phyloP scores from a whole-genome alignment of 805 yeast species.

The Wickerhamomyces alni region DNA sequence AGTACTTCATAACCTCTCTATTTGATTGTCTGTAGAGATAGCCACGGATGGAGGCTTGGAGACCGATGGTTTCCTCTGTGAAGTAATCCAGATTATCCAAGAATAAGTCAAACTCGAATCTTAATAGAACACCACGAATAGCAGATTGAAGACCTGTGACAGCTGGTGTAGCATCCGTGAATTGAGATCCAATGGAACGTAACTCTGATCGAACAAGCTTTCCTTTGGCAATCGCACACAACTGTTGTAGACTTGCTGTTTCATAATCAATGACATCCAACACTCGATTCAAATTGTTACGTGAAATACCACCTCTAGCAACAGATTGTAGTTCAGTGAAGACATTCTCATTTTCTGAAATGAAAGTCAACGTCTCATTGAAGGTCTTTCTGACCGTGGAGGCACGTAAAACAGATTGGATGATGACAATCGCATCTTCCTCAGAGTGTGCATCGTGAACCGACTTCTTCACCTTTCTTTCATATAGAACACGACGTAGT shows the following conservation, averaged over 20 bases:
- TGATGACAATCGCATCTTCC: conserved; percentile 22
- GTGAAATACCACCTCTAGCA: conserved; percentile 38
- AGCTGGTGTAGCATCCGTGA: not conserved
- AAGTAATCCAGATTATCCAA: conserved; percentile 47
- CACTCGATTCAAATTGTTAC: conserved; percentile 21
- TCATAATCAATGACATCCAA: conserved; percentile 23
- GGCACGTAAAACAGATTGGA: conserved; percentile 37
- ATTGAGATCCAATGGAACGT: not conserved
- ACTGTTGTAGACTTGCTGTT: conserved; percentile 15
- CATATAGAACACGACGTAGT: conserved; percentile 27
- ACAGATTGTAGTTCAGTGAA: conserved; percentile 48
- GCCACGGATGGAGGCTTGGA: conserved; percentile 59
- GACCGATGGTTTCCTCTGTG: conserved; percentile 29
- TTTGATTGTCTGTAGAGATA: conserved; percentile 31
- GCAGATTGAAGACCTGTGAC: conserved; percentile 47
- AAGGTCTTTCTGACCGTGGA: conserved; percentile 8
- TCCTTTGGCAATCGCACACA: conserved; percentile 38
- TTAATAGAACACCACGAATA: conserved; percentile 55
- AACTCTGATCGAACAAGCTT: conserved; percentile 25
- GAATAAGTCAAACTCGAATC: conserved; percentile 50
- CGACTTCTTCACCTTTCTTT: conserved; percentile 16
- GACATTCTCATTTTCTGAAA: not conserved
- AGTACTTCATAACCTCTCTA: conserved; percentile 36
- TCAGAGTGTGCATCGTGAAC: conserved; percentile 18
- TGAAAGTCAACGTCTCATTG: not conserved